Base-by-base conservation (phyloP, 257 asterid species). In the Ocimum tenuiflorum region DNA sequence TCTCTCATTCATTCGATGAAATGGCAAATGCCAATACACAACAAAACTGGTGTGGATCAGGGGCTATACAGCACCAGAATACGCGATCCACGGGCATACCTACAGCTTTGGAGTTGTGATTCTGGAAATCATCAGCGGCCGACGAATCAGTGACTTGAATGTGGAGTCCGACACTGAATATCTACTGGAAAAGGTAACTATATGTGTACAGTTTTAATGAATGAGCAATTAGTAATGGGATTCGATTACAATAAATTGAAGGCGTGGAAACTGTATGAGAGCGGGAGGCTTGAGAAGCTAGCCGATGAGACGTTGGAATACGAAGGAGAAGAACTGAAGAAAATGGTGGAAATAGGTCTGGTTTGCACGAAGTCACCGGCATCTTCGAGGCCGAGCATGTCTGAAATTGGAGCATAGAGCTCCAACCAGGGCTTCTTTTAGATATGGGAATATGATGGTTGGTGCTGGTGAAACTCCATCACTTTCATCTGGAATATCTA, bases 1-100 rank as follows among this genome's bases (percentile, higher is more conserved):
- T 31, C 36, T 31, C 36, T 31, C 52, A 62, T 7, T 56, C 23
- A 27, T n/a, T 17, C 7, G 20, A 54, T 14, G 6, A 5, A 9
- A 33, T 12, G 0, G 3, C 36, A 31, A 2, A 31, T 5, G 4
- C 4, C 4, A 24, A 24, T 24, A 24, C n/a, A 4, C 31, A 4
- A 10, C 31, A 27, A 19, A 13, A 27, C 4, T 27, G 2, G 31
- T 27, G 2, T 27, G 31, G 31, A 48, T 47, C 82, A 89, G 97
- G 80, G 97, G 96, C 4, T 90, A 88, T 57, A 86, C 97, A 2
- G 87, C 96, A 64, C 96, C 97, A 27, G 97, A 87, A 73, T 90
- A 90, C 50, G 97, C 92, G 17, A 57, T 88, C 63, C 87, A 82
- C 38, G 97, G 96, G 10, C 96, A 88, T 73, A 79, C 82, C 29